These are phyloP conservation scores for Microsporum canis DNA, from an alignment of 2,329 filamentous ascomycete species.

Conservation along the genomic window DNA sequence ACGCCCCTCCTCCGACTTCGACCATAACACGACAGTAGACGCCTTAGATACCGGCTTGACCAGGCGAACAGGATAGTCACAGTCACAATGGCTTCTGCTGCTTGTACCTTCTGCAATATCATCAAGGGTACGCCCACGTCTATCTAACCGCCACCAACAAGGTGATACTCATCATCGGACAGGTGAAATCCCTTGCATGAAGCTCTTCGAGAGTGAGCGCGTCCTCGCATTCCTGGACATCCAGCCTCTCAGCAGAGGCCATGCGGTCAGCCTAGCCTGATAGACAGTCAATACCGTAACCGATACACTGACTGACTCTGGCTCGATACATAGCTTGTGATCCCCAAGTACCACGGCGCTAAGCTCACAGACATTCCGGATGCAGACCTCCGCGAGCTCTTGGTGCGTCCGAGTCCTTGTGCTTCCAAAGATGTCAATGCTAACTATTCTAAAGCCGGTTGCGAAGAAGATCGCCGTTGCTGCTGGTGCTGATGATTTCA, in stretches of 20 bases:
- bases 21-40: not conserved
- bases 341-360: slow-evolving; percentile 86
- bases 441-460: slow-evolving; percentile 45
- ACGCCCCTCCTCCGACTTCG: not conserved
- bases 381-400: slow-evolving; percentile 67
- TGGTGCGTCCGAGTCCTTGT: slow-evolving; percentile 45
- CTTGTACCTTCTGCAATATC: slow-evolving; percentile 97
- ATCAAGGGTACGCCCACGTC: slow-evolving; percentile 58
- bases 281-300: not conserved
- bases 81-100: slow-evolving; percentile 29
- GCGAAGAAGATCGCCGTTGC: slow-evolving; percentile 78
- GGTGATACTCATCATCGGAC: slow-evolving; percentile 10
- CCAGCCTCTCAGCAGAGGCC: slow-evolving; percentile 73
- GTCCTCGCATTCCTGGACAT: slow-evolving; percentile 95
- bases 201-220: slow-evolving; percentile 90
- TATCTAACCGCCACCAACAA: slow-evolving; percentile 6
- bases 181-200: slow-evolving; percentile 95
- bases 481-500: slow-evolving; percentile 69
- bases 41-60: not conserved
- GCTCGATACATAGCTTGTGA: slow-evolving; percentile 60
- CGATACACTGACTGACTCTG: not conserved
- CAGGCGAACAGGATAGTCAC: slow-evolving; percentile 9
- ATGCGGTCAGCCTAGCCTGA: slow-evolving; percentile 55
- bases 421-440: not conserved
- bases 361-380: slow-evolving; percentile 92